Conservation (phyloP, 2,329 filamentous ascomycete genomes). For the Exophiala bonariae region DNA sequence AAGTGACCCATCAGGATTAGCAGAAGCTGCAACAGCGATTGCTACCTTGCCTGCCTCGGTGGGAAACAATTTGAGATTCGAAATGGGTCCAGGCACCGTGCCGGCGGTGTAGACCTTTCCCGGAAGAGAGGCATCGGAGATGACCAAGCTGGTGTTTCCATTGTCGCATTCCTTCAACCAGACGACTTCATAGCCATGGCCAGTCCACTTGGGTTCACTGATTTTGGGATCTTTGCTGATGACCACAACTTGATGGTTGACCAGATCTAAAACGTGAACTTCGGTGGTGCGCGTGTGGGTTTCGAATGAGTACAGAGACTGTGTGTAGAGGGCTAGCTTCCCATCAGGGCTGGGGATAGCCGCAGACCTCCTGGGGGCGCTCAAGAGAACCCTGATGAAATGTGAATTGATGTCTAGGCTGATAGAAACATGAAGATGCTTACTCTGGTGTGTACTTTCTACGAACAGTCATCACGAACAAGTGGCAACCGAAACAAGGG, state of each 20-base stretch:
- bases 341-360: conserved; percentile 47
- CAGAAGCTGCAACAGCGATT: conserved; percentile 48
- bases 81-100: conserved; percentile 46
- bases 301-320: conserved; percentile 52
- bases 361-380: conserved; percentile 46
- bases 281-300: conserved; percentile 48
- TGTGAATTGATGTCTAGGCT: not conserved
- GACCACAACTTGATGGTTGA: conserved; percentile 39
- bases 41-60: conserved; percentile 44
- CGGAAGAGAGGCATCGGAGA: conserved; percentile 41
- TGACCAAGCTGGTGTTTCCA: conserved; percentile 47
- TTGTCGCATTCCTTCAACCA: conserved; percentile 47
- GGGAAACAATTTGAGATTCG: conserved; percentile 45
- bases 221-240: conserved; percentile 46
- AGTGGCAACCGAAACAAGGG: not conserved
- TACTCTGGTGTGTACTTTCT: conserved; percentile 24
- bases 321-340: conserved; percentile 48
- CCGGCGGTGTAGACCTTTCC: conserved; percentile 46
- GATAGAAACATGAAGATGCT: conserved; percentile 3
- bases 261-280: conserved; percentile 46
- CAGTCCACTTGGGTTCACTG: conserved; percentile 50
- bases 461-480: conserved; percentile 19
- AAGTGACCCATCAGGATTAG: conserved; percentile 48
- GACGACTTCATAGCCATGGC: conserved; percentile 42
- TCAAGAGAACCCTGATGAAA: conserved; percentile 43